Evolutionary conservation across 2,329 filamentous ascomycete genomes (phyloP).

Genomic region (Colletotrichum viniferum): DNA sequence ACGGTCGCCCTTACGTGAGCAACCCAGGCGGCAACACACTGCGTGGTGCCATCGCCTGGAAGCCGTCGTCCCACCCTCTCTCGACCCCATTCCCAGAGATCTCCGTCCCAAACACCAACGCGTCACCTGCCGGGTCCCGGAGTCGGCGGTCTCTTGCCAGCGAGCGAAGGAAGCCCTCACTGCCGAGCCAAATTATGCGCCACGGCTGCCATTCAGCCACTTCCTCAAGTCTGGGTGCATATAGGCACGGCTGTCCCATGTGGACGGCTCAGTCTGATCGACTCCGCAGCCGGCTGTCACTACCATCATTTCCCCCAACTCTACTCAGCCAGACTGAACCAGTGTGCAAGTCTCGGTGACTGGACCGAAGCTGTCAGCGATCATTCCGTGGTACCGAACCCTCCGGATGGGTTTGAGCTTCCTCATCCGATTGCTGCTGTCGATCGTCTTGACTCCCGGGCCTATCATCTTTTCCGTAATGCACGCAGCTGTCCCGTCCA

Average conservation of each 20-base stretch:
- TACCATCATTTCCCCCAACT: background rate
- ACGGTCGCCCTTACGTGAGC: background rate
- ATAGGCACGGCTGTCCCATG: background rate
- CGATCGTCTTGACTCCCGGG: background rate
- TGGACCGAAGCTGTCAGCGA: background rate
- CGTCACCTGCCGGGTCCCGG: background rate
- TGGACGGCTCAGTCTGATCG: slow-evolving; percentile 11
- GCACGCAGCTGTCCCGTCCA: too few species aligned
- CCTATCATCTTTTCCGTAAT: background rate
- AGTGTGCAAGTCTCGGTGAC: background rate
- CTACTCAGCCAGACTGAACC: background rate
- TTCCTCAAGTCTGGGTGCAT: background rate
- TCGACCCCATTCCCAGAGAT: background rate
- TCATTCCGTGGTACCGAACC: background rate
- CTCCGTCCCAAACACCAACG: background rate
- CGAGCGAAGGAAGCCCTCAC: background rate
- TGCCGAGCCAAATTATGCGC: background rate
- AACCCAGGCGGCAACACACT: background rate
- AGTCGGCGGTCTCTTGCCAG: background rate
- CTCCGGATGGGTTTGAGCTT: background rate
- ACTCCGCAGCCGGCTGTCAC: background rate
- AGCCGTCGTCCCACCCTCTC: background rate
- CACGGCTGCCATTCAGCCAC: background rate
- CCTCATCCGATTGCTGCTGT: background rate
- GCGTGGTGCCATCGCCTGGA: background rate